Percentiles rank a stretch among this genome's conserved stretches.
Evolutionary conservation across 192 early-diverging fungal species (phyloP).

Genomic region (Backusella circina): DNA sequence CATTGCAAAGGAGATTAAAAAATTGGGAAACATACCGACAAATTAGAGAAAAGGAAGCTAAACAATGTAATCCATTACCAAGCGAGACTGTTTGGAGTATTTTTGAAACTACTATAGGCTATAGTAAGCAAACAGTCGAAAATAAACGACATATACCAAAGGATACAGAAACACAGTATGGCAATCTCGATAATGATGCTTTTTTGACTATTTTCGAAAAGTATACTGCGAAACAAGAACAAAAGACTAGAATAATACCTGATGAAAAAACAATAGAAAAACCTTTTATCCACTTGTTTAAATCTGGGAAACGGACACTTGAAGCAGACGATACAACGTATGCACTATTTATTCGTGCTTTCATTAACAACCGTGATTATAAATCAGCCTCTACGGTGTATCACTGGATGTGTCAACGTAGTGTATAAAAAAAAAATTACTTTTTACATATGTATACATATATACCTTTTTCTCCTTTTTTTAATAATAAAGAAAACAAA

Average conservation of each 20-base stretch:
- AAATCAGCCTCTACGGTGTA: background rate
- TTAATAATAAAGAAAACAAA: background rate
- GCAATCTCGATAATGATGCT: background rate
- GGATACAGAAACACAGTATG: background rate
- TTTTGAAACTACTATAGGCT: slow-evolving; percentile 12
- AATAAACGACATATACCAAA: background rate
- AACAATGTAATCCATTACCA: background rate
- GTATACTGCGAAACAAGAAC: background rate
- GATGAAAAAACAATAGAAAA: background rate
- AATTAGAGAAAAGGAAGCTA: background rate
- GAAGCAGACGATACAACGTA: slow-evolving; percentile 7
- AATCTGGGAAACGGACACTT: background rate
- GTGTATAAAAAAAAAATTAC: background rate
- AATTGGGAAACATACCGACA: background rate
- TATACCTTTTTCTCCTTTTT: background rate
- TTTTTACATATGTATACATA: background rate
- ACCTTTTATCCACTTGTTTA: background rate
- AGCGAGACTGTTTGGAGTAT: slow-evolving; percentile 5
- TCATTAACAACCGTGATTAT: background rate
- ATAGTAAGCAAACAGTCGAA: background rate
- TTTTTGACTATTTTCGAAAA: background rate
- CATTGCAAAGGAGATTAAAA: background rate
- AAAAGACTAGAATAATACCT: background rate
- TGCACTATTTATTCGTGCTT: slow-evolving; percentile 14
- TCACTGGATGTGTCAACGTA: slow-evolving; percentile 4